Conservation (phyloP, 1,284 basidiomycete species). For the Rhodofomes roseus region DNA sequence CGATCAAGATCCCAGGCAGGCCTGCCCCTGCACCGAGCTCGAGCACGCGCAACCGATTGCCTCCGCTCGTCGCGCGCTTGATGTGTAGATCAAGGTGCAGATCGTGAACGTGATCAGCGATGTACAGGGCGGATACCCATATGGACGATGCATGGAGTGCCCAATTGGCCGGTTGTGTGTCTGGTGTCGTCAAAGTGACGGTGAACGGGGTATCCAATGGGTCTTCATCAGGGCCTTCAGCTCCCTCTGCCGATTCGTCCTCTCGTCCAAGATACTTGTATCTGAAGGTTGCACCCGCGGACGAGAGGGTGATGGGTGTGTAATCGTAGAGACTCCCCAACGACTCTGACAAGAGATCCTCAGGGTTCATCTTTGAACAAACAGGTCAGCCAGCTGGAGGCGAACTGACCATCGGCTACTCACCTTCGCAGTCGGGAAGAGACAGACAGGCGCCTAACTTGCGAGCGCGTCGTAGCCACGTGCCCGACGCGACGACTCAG, state of each 20-base stretch:
- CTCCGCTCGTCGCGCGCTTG: background rate
- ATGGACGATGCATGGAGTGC: slow-evolving; percentile 69
- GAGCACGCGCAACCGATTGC: slow-evolving; percentile 42
- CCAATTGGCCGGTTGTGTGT: slow-evolving; percentile 67
- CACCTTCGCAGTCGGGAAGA: background rate
- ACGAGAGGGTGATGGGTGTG: slow-evolving; percentile 54
- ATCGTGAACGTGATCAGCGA: slow-evolving; percentile 57
- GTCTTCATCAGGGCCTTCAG: background rate
- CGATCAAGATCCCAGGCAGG: slow-evolving; percentile 63
- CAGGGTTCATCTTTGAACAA: slow-evolving; percentile 36
- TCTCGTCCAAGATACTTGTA: slow-evolving; percentile 14
- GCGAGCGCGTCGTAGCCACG: background rate
- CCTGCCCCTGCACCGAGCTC: slow-evolving; percentile 74
- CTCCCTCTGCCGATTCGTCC: background rate
- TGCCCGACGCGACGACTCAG: background rate
- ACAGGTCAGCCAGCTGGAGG: background rate
- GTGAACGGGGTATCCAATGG: slow-evolving; percentile 5
- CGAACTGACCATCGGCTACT: background rate
- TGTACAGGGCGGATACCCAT: slow-evolving; percentile 63
- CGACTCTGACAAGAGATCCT: slow-evolving; percentile 62
- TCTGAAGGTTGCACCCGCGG: slow-evolving; percentile 41
- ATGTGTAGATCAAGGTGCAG: slow-evolving; percentile 34
- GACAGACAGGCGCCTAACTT: background rate
- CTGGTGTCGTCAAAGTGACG: slow-evolving; percentile 50
- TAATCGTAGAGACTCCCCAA: slow-evolving; percentile 59